Evolutionary conservation across 495 filamentous ascomycete species (phyloP).

Genomic region (Amniculicola lignicola): DNA sequence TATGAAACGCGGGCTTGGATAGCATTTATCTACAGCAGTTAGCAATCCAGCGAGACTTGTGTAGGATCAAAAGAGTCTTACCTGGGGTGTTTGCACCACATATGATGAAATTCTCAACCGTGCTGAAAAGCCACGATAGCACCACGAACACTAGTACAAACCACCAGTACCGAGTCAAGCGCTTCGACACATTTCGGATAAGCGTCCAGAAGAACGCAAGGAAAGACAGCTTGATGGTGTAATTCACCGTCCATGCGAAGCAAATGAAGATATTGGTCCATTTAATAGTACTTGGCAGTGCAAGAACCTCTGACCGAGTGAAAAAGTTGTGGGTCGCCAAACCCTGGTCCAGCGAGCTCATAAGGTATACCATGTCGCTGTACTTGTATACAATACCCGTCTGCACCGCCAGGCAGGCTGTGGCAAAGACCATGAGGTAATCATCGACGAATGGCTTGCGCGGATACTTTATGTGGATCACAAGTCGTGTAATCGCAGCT

Average conservation of each 20-base stretch:
- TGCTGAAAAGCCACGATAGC: conserved; percentile 3
- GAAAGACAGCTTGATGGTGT: neutral
- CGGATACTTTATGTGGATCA: neutral
- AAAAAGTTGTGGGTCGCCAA: neutral
- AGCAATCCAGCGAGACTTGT: neutral
- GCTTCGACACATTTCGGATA: neutral
- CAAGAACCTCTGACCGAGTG: neutral
- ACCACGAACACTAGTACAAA: neutral
- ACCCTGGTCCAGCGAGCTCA: neutral
- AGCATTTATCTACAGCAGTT: neutral
- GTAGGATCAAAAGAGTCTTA: neutral
- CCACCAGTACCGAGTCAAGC: neutral
- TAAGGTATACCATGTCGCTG: neutral
- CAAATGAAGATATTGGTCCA: neutral
- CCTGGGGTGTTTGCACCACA: neutral
- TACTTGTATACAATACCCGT: neutral
- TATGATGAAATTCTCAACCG: neutral
- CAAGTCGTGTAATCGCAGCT: neutral
- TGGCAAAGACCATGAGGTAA: neutral
- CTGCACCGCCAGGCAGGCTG: neutral
- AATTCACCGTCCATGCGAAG: neutral
- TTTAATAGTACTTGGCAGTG: neutral
- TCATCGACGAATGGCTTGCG: conserved; percentile 1
- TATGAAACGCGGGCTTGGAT: neutral
- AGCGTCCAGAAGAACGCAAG: neutral